Evolutionary conservation across 2,329 filamentous ascomycete species (phyloP), one percentile per base, ranked within the genome.

Genomic region (Exserohilum turcica): DNA sequence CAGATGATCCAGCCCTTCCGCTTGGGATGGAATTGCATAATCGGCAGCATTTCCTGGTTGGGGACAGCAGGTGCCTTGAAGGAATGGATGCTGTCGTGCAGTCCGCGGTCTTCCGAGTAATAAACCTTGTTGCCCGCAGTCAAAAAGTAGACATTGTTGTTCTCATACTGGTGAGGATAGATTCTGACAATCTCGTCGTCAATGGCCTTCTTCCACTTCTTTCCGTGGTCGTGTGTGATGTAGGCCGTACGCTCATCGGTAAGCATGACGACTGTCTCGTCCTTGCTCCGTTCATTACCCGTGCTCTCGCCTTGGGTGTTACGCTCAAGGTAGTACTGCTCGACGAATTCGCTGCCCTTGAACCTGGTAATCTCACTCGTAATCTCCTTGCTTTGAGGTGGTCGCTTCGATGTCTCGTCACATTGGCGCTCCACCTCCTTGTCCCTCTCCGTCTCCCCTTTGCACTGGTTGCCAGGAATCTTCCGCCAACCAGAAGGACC

Each of bases 401-500:
- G 78, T 40, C 78, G 79, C 77, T 55, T 61, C 13, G 63, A 53
- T 8, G 72, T 70, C 12, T 94, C 89, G 13, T 82, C 83, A 76
- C 94, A 99, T 53, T 89, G 84, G 56, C 86, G 84, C 63, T 96
- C 87, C 12, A 91, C 82, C 12, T 77, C 67, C 44, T 80, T 70
- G 43, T 80, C 79, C 46, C 76, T 75, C 29, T 74, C 69, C 7
- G 72, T 73, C 12, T 74, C 73, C 31, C 76, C 73, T 39, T 74
- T 70, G 64, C 80, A 82, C n/a, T 77, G 73, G 52, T 82, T 79
- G 6, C 80, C 80, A 27, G 94, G 93, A 55, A 99, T 97, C 63
- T 93, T 82, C 54, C 93, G 87, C 84, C 91, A 99, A 21, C 94
- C 94, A 27, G 92, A 96, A 3, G 89, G 89, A 10, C 91, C 94